Conservation (phyloP, 805 yeast genomes). For the Hanseniaspora singularis region DNA sequence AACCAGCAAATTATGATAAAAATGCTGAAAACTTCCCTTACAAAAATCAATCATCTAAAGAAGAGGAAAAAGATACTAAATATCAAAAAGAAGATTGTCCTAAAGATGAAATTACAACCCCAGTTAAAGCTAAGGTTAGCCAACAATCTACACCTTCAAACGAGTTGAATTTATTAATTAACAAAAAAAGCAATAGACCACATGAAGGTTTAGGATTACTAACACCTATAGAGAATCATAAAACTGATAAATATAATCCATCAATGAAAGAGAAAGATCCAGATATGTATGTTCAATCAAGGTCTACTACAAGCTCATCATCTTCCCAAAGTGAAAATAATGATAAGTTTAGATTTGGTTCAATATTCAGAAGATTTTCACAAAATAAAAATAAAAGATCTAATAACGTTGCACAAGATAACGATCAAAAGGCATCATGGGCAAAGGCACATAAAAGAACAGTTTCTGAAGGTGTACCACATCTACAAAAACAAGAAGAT, state of each 20-base stretch:
- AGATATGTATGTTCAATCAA: no score
- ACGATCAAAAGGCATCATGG: constrained; percentile 16
- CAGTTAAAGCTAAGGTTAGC: not conserved
- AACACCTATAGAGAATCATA: no score
- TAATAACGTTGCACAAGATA: constrained; percentile 5
- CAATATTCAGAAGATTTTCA: constrained; percentile 29
- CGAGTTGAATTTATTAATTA: no score
- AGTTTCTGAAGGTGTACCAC: constrained; percentile 31
- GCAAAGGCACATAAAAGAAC: constrained; percentile 28
- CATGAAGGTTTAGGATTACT: constrained; percentile 7
- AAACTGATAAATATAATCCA: no score
- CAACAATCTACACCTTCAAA: not conserved
- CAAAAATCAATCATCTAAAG: not conserved
- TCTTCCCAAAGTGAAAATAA: no score
- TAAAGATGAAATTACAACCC: not conserved
- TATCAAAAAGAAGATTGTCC: no score
- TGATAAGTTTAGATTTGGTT: constrained; percentile 26
- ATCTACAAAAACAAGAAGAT: constrained; percentile 13
- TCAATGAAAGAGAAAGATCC: no score
- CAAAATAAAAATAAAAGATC: constrained; percentile 22
- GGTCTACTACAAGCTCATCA: no score
- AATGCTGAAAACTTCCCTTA: not conserved
- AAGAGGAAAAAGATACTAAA: no score
- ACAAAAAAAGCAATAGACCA: no score
- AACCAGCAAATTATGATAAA: no score